Conservation (phyloP, 345 rosid species). For the Eucalyptus victrix region DNA sequence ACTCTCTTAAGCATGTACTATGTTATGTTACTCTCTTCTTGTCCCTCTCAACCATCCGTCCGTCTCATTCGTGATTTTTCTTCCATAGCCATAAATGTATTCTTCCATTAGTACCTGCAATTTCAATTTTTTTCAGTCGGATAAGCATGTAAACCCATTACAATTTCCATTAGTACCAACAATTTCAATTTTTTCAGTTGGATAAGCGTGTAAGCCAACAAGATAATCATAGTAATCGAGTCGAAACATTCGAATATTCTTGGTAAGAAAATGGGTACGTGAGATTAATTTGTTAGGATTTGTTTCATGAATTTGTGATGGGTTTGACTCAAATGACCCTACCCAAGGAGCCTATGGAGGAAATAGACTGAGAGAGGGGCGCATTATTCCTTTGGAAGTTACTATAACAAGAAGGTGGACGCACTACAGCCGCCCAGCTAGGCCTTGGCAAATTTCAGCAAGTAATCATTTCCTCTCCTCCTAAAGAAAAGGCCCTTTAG, state of each 20-base stretch:
- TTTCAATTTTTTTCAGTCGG: not conserved
- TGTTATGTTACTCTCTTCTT: not conserved
- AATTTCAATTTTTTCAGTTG: not conserved
- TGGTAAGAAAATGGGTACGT: not conserved
- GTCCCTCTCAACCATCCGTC: not conserved
- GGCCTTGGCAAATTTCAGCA: conserved; percentile 13
- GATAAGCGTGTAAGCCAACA: not conserved
- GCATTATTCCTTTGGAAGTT: conserved; percentile 2
- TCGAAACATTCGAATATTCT: not conserved
- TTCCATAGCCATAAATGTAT: not conserved
- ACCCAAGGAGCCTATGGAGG: not conserved
- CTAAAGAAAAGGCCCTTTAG: not conserved
- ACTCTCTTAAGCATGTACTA: not conserved
- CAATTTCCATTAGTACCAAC: not conserved
- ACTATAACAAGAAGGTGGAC: conserved; percentile 21
- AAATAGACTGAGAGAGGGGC: not conserved
- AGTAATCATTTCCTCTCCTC: conserved; percentile 1
- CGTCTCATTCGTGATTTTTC: not conserved
- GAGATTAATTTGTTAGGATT: not conserved
- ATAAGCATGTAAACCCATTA: not conserved
- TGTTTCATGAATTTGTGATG: not conserved
- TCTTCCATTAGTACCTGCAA: not conserved
- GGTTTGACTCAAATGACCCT: not conserved
- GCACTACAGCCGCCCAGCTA: not conserved
- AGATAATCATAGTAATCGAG: not conserved